A percentile compares a stretch with the other conserved stretches of the same genome.
phyloP scores from a whole-genome alignment of 2,329 filamentous ascomycete genomes.

The Aspergillus latus region DNA sequence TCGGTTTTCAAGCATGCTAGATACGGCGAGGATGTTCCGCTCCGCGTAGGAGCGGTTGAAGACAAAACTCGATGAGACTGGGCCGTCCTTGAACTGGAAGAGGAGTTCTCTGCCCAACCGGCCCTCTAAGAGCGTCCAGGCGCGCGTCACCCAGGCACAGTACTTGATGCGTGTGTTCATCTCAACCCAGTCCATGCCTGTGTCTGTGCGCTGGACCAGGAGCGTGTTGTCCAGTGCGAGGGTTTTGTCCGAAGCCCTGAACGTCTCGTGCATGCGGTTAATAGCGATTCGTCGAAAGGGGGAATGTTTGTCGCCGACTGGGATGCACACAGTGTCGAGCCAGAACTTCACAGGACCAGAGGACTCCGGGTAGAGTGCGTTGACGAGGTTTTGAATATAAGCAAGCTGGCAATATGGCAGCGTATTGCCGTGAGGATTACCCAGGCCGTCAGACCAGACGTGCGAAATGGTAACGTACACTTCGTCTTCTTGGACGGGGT shows the following conservation, averaged over 20 bases:
- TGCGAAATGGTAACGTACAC: conserved; percentile 1
- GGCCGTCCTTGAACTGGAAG: neutral
- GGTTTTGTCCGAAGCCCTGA: neutral
- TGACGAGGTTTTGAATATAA: neutral
- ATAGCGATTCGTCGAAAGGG: neutral
- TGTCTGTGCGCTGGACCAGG: neutral
- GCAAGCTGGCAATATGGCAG: neutral
- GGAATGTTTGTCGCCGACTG: neutral
- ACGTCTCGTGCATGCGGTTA: neutral
- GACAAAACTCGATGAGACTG: neutral
- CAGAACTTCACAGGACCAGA: neutral
- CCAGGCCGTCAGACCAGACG: neutral
- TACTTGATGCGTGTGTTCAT: conserved; percentile 4
- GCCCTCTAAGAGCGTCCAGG: neutral
- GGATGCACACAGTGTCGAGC: neutral
- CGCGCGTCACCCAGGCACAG: neutral
- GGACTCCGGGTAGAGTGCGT: neutral
- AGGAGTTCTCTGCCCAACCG: neutral
- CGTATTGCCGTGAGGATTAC: neutral
- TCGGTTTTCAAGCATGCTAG: neutral
- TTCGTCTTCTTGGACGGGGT: neutral
- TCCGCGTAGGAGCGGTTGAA: neutral
- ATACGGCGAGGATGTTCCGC: neutral
- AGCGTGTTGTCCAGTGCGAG: neutral
- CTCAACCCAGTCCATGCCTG: neutral